Evolutionary conservation across 768 basidiomycete species (phyloP).

Genomic region (Hemileccinum rubropunctum): DNA sequence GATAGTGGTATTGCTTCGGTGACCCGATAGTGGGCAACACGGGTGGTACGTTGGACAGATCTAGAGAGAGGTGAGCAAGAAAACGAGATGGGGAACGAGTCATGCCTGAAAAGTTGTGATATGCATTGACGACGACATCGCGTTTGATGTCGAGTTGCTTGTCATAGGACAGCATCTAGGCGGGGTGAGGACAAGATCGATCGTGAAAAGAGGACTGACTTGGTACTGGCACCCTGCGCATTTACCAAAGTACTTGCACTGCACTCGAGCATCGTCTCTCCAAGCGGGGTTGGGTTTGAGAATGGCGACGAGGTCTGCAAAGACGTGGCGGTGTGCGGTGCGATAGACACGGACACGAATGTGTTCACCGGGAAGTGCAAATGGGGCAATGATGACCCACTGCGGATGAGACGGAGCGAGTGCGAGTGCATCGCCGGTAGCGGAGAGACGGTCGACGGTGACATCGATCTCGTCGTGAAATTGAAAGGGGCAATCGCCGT

Average conservation of each 20-base stretch:
- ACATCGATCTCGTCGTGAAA: constrained; percentile 64
- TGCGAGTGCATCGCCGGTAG: constrained; percentile 64
- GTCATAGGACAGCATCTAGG: constrained; percentile 82
- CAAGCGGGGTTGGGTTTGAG: constrained; percentile 58
- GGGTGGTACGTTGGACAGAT: constrained; percentile 53
- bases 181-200: background rate
- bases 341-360: constrained; percentile 73
- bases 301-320: constrained; percentile 71
- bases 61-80: too few species aligned
- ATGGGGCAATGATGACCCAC: constrained; percentile 85
- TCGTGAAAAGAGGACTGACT: constrained; percentile 36
- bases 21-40: constrained; percentile 79
- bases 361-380: constrained; percentile 80
- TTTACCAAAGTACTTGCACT: constrained; percentile 84
- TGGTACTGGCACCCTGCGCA: constrained; percentile 97
- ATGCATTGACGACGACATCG: constrained; percentile 83
- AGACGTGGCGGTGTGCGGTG: constrained; percentile 66
- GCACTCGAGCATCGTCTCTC: constrained; percentile 61
- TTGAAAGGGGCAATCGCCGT: constrained; percentile 53
- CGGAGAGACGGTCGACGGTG: constrained; percentile 60
- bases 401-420: constrained; percentile 47
- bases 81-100: too few species aligned
- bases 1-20: constrained; percentile 86
- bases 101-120: constrained; percentile 61
- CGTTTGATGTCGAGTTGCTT: constrained; percentile 84